Evolutionary conservation across 2,329 filamentous ascomycete species (phyloP).

Genomic region (Trichoderma endophyticum): DNA sequence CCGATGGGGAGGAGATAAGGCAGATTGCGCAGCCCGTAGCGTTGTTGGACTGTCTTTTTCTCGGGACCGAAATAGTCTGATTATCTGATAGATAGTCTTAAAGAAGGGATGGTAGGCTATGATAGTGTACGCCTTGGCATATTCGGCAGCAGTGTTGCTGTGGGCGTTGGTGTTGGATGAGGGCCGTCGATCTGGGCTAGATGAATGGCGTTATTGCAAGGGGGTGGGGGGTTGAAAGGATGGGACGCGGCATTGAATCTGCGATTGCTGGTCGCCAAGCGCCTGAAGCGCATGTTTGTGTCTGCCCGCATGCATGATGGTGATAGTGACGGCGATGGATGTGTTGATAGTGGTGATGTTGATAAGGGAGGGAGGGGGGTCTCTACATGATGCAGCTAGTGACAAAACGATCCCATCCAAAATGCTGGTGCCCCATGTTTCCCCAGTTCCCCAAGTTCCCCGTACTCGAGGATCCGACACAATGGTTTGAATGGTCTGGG

Average conservation of each 20-base stretch:
- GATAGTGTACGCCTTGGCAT: neutral
- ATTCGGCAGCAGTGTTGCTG: neutral
- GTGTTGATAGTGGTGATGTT: neutral
- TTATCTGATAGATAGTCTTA: neutral
- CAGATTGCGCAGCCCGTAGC: neutral
- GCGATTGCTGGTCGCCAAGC: neutral
- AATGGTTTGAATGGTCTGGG: neutral
- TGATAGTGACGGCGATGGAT: neutral
- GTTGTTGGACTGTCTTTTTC: neutral
- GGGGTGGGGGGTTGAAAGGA: neutral
- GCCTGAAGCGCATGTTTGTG: neutral
- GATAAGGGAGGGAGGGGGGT: neutral
- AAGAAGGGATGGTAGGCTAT: neutral
- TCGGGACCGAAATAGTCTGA: neutral
- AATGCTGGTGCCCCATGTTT: conserved; percentile 5
- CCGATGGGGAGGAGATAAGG: neutral
- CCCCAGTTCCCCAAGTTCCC: conserved; percentile 8
- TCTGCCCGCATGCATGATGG: neutral
- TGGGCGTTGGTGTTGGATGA: neutral
- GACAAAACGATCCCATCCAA: neutral
- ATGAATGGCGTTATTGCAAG: conserved; percentile 1
- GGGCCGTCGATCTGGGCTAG: neutral
- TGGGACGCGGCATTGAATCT: neutral
- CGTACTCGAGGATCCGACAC: conserved; percentile 4
- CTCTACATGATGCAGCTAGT: neutral